Conservation (phyloP, 768 basidiomycete species). For the Russula emetica region DNA sequence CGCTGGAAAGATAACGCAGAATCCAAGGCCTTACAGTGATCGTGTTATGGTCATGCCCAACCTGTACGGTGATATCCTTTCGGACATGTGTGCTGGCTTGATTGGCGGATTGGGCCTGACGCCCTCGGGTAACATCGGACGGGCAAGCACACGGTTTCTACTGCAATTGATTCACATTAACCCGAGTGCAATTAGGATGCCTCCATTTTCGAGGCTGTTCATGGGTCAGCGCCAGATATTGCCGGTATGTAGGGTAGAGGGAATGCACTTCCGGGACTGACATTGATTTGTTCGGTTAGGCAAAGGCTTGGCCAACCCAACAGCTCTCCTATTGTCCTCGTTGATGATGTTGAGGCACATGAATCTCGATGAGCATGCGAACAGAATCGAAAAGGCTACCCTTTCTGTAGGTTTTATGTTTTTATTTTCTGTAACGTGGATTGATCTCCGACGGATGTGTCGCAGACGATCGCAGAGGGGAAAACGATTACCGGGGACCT, state of each 20-base stretch:
- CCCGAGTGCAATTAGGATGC: slow-evolving; percentile 62
- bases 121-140: slow-evolving; percentile 96
- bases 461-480: slow-evolving; percentile 94
- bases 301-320: slow-evolving; percentile 96
- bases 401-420: slow-evolving; percentile 51
- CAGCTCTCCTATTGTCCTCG: slow-evolving; percentile 91
- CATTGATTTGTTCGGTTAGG: slow-evolving; percentile 40
- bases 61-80: slow-evolving; percentile 91
- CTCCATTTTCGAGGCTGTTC: slow-evolving; percentile 99
- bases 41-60: slow-evolving; percentile 99
- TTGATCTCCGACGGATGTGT: slow-evolving; percentile 7
- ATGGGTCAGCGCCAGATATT: slow-evolving; percentile 99
- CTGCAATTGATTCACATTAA: slow-evolving; percentile 15
- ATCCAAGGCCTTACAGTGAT: slow-evolving; percentile 89
- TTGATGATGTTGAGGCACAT: slow-evolving; percentile 99
- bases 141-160: slow-evolving; percentile 45
- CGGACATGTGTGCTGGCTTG: slow-evolving; percentile 97
- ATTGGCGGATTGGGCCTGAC: slow-evolving; percentile 98
- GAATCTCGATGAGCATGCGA: slow-evolving; percentile 78
- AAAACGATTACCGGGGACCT: slow-evolving; percentile 93
- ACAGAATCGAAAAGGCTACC: slow-evolving; percentile 88
- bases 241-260: slow-evolving; percentile 54
- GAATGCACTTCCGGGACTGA: background rate
- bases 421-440: background rate
- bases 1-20: slow-evolving; percentile 68